Conservation (phyloP, 2,329 filamentous ascomycete genomes). For the Fusarium domesticum region DNA sequence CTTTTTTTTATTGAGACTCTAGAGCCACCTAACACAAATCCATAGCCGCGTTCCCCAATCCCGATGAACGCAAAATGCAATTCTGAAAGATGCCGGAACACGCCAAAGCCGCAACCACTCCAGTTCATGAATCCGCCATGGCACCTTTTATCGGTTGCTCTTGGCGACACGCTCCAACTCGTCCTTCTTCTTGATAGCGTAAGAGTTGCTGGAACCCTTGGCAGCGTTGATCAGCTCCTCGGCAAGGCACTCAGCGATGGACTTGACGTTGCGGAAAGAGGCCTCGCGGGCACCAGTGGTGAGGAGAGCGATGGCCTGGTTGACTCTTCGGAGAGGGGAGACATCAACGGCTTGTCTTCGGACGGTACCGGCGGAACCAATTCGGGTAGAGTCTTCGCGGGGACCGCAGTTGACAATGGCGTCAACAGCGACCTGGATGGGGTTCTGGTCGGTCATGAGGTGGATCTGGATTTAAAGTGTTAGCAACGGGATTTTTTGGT, state of each 20-base stretch:
- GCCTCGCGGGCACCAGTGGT: constrained; percentile 99
- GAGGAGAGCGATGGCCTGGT: constrained; percentile 98
- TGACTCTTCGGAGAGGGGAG: constrained; percentile 97
- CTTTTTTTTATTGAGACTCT: constrained; percentile 45
- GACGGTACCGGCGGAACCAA: constrained; percentile 98
- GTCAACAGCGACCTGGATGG: constrained; percentile 98
- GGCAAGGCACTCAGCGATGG: constrained; percentile 97
- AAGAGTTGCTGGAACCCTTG: constrained; percentile 99
- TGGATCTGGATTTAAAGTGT: constrained; percentile 69
- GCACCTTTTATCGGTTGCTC: constrained; percentile 91
- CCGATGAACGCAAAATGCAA: constrained; percentile 47
- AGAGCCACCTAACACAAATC: constrained; percentile 42
- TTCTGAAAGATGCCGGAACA: constrained; percentile 47
- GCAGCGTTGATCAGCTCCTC: constrained; percentile 99
- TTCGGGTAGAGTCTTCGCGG: constrained; percentile 99
- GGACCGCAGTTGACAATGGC: constrained; percentile 99
- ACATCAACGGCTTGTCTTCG: constrained; percentile 99
- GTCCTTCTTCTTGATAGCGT: constrained; percentile 99
- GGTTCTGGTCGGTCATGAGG: constrained; percentile 99
- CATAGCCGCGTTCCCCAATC: constrained; percentile 45
- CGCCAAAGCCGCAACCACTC: constrained; percentile 42
- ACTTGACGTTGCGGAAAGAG: constrained; percentile 99
- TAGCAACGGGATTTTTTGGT: constrained; percentile 20
- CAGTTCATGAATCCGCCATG: constrained; percentile 34
- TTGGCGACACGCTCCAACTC: constrained; percentile 99